Evolutionary conservation across 768 basidiomycete species (phyloP).

Genomic region (Mycena filopes): DNA sequence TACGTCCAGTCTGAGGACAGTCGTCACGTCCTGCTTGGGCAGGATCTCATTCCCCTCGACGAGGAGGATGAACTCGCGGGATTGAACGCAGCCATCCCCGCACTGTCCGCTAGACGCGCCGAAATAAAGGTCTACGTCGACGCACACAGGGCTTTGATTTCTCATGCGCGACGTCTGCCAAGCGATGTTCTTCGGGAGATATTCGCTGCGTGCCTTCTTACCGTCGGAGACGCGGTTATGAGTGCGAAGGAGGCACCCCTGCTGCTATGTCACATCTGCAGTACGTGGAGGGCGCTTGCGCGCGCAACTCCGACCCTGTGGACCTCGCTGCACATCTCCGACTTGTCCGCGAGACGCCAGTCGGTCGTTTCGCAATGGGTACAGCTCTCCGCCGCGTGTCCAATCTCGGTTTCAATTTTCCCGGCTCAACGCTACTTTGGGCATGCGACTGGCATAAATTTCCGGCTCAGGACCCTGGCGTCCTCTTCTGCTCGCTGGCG

Average conservation of each 20-base stretch:
- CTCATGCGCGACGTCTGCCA: background rate
- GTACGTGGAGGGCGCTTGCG: background rate
- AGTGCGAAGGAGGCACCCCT: slow-evolving; percentile 17
- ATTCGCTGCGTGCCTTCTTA: slow-evolving; percentile 13
- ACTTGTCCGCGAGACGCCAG: background rate
- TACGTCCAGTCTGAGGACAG: no score
- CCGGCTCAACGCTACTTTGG: no score
- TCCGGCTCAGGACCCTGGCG: background rate
- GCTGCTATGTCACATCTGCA: slow-evolving; percentile 10
- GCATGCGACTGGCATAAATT: background rate
- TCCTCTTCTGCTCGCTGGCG: background rate
- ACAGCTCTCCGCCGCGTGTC: background rate
- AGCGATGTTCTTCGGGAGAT: background rate
- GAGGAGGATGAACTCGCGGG: no score
- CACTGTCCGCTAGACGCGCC: background rate
- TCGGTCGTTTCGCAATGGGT: background rate
- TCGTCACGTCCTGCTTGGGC: no score
- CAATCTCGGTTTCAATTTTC: background rate
- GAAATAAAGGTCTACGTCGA: background rate
- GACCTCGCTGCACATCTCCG: background rate
- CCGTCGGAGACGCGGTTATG: background rate
- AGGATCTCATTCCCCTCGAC: no score
- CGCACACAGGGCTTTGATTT: background rate
- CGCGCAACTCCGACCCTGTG: background rate
- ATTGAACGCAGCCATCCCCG: no score